phyloP scores from a whole-genome alignment of 2,329 filamentous ascomycete genomes.

The Scedosporium aurantiacum region DNA sequence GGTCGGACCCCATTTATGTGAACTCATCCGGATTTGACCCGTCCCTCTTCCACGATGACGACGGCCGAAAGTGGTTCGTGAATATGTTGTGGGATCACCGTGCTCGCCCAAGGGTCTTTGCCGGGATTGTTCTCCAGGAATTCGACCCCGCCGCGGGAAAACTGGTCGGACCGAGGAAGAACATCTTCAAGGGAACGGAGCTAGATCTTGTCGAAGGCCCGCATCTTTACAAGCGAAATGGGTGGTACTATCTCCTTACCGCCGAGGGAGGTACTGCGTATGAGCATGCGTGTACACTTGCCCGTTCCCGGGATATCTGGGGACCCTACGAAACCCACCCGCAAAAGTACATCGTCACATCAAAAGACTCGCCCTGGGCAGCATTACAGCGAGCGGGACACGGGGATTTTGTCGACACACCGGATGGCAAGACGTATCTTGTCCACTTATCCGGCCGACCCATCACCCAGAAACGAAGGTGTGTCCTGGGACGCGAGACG shows the following conservation, averaged over 20 bases:
- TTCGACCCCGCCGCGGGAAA: slow-evolving; percentile 36
- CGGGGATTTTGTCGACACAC: slow-evolving; percentile 42
- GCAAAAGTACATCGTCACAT: slow-evolving; percentile 43
- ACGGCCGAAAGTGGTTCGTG: slow-evolving; percentile 44
- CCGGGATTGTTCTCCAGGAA: slow-evolving; percentile 48
- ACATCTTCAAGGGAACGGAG: slow-evolving; percentile 43
- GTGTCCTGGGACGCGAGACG: slow-evolving; percentile 44
- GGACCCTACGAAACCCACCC: slow-evolving; percentile 53
- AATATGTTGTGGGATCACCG: slow-evolving; percentile 48
- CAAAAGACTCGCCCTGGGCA: slow-evolving; percentile 36
- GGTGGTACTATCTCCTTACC: slow-evolving; percentile 48
- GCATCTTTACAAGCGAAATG: slow-evolving; percentile 46
- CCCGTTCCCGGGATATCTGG: slow-evolving; percentile 39
- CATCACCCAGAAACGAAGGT: slow-evolving; percentile 37
- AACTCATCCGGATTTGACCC: slow-evolving; percentile 55
- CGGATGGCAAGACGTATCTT: slow-evolving; percentile 40
- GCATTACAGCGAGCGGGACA: slow-evolving; percentile 43
- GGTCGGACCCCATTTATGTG: slow-evolving; percentile 48
- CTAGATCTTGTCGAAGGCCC: slow-evolving; percentile 44
- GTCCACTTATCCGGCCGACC: slow-evolving; percentile 43
- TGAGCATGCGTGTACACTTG: slow-evolving; percentile 49
- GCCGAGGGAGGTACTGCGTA: slow-evolving; percentile 52
- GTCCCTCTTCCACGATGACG: slow-evolving; percentile 45
- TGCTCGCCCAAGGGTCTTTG: slow-evolving; percentile 35
- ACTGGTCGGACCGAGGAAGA: slow-evolving; percentile 44